Conservation (phyloP, 169 alveolate genomes). For the Cystoisospora suis region DNA sequence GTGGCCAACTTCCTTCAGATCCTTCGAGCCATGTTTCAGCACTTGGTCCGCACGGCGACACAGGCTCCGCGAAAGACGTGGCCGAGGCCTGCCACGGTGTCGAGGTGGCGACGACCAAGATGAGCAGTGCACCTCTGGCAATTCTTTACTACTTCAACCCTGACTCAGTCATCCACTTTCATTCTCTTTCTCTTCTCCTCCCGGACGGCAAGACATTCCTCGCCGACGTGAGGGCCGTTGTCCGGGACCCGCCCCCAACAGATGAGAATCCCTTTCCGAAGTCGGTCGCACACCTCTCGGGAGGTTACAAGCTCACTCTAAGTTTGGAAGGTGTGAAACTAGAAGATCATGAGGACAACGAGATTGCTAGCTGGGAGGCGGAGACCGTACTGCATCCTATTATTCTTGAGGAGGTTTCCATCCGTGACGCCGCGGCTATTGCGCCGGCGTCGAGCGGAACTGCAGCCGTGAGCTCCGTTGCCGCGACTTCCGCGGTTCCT, state of each 20-base stretch:
- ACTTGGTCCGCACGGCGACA: too few relatives aligned
- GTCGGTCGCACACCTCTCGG: conserved; percentile 21
- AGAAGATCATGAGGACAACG: background rate
- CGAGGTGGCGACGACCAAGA: background rate
- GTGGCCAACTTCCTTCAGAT: too few relatives aligned
- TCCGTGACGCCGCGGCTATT: conserved; percentile 16
- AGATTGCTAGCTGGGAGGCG: conserved; percentile 2
- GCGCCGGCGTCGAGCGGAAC: background rate
- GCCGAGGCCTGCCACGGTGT: conserved; percentile 3
- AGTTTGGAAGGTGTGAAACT: background rate
- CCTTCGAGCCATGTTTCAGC: too few relatives aligned
- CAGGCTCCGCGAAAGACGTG: background rate
- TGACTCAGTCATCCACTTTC: background rate
- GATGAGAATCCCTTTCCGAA: background rate
- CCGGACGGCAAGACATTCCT: conserved; percentile 20
- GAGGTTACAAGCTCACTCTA: background rate
- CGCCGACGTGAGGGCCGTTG: background rate
- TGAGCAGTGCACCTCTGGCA: background rate
- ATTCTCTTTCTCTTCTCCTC: background rate
- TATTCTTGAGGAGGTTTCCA: conserved; percentile 9
- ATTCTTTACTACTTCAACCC: conserved; percentile 13
- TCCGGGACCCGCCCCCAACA: conserved; percentile 29
- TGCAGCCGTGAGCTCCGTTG: background rate
- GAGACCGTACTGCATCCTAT: conserved; percentile 18
- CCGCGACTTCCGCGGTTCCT: background rate